Conservation (phyloP, 192 early-diverging fungal species). For the Coemansia sp. region DNA sequence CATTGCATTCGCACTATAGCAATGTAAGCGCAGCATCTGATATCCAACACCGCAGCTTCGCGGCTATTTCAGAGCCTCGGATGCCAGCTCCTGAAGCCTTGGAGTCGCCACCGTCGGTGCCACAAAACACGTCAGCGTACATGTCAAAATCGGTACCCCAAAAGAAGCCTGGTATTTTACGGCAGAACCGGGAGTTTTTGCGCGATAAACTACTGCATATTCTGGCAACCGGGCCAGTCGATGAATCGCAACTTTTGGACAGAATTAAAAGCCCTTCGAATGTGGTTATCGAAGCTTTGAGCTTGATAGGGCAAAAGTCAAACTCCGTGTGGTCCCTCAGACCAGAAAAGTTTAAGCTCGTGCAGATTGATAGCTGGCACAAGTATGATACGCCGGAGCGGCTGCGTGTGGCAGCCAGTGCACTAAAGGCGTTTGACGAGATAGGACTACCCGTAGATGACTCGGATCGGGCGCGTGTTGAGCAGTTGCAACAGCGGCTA, state of each 20-base stretch:
- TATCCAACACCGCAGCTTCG: neutral
- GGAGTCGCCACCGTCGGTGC: neutral
- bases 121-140: neutral
- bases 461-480: constrained; percentile 41
- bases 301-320: constrained; percentile 5
- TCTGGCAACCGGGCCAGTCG: constrained; percentile 23
- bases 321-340: constrained; percentile 47
- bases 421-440: constrained; percentile 55
- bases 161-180: constrained; percentile 45
- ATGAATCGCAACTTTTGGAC: constrained; percentile 18
- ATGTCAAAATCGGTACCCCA: constrained; percentile 24
- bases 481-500: constrained; percentile 11
- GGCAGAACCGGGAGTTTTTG: constrained; percentile 40
- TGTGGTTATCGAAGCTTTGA: constrained; percentile 22
- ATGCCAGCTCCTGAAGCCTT: neutral
- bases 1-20: neutral
- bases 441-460: constrained; percentile 54
- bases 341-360: constrained; percentile 51
- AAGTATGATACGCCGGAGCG: constrained; percentile 44
- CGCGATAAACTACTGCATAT: constrained; percentile 37
- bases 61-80: neutral
- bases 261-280: constrained; percentile 17
- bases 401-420: constrained; percentile 43
- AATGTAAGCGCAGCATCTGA: neutral
- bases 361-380: constrained; percentile 58